Conservation (phyloP, 2,329 filamentous ascomycete species). For the Atkinsonella texensis region DNA sequence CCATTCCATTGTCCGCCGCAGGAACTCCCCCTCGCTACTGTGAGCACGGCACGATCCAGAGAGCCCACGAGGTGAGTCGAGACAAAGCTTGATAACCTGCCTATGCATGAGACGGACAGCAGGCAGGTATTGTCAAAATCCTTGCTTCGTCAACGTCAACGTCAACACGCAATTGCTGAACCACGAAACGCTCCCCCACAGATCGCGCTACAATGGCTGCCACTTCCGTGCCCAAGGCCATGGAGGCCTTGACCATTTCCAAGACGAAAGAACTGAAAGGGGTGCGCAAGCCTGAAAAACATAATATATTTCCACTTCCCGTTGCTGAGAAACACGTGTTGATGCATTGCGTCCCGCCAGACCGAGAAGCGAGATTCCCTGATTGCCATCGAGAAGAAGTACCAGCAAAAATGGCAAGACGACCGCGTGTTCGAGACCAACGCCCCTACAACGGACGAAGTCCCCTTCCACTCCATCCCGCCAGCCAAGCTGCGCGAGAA, state of each 20-base stretch:
- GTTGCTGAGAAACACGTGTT: neutral
- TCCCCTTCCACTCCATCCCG: constrained; percentile 62
- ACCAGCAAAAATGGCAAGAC: constrained; percentile 55
- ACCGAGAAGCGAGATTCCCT: constrained; percentile 81
- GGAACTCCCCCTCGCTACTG: neutral
- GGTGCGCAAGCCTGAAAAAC: constrained; percentile 21
- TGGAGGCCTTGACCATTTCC: constrained; percentile 40
- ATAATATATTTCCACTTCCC: neutral
- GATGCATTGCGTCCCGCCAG: constrained; percentile 23
- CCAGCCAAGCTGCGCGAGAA: constrained; percentile 65
- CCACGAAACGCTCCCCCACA: neutral
- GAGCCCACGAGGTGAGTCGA: constrained; percentile 6
- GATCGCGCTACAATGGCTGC: constrained; percentile 27
- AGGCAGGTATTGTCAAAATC: too few relatives aligned
- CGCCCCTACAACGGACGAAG: constrained; percentile 67
- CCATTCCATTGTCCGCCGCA: constrained; percentile 9
- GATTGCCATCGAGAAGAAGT: constrained; percentile 79
- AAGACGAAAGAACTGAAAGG: constrained; percentile 51
- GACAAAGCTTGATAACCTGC: neutral
- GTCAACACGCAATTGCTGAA: neutral
- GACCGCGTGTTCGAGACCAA: constrained; percentile 65
- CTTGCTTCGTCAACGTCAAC: neutral
- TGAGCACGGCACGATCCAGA: constrained; percentile 5
- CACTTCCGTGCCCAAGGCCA: constrained; percentile 30
- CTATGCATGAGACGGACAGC: neutral